These are phyloP conservation scores for Bathelium albidoporum DNA, from an alignment of 495 filamentous ascomycete species.

Conservation along the genomic window DNA sequence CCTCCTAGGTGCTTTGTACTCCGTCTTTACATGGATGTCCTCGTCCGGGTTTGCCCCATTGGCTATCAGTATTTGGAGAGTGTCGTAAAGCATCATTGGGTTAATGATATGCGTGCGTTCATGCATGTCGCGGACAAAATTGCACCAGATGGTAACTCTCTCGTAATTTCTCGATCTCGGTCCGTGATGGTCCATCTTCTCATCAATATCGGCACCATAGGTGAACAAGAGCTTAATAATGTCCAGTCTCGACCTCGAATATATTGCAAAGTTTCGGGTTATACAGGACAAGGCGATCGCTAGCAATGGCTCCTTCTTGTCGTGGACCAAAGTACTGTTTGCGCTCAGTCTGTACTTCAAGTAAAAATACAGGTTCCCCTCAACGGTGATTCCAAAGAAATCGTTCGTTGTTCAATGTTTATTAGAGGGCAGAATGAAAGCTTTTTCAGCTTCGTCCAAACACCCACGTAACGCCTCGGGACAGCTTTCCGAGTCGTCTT, in stretches of 20 bases:
- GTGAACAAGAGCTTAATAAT: not conserved
- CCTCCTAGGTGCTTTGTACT: not conserved
- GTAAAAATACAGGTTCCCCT: not conserved
- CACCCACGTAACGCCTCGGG: not conserved
- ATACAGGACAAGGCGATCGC: not conserved
- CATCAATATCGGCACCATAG: not conserved
- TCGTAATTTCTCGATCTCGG: no score
- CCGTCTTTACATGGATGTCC: not conserved
- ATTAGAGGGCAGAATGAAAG: not conserved
- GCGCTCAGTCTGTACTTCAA: not conserved
- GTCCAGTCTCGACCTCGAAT: not conserved
- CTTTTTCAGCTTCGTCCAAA: not conserved
- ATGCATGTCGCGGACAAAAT: not conserved
- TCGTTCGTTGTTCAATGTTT: not conserved
- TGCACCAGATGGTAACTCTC: not conserved
- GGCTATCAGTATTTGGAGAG: not conserved
- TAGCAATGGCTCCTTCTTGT: not conserved
- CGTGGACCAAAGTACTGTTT: not conserved
- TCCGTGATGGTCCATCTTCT: not conserved
- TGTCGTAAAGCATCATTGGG: not conserved
- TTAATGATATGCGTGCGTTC: not conserved
- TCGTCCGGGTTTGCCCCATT: not conserved
- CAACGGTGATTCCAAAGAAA: not conserved
- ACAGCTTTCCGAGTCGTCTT: not conserved
- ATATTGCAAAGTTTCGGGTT: not conserved